These are phyloP conservation scores for Paecilomyces fulvus DNA, from an alignment of 2,329 filamentous ascomycete species.

Conservation along the genomic window DNA sequence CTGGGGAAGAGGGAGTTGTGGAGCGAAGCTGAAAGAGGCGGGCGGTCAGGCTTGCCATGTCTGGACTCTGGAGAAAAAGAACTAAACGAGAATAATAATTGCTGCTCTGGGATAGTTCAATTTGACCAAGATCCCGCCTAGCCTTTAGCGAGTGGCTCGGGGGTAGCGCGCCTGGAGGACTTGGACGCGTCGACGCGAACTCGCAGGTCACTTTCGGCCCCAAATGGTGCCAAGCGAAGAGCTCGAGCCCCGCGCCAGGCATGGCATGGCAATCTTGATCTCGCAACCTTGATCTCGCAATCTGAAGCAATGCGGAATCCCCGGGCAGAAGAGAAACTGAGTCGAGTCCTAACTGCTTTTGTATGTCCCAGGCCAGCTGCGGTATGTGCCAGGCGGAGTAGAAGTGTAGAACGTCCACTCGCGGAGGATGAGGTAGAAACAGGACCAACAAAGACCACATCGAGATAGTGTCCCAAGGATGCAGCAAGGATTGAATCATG, in stretches of 20 bases:
- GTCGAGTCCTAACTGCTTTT: background rate
- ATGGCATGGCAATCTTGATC: background rate
- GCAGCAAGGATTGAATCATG: background rate
- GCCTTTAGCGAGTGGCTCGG: too few species aligned
- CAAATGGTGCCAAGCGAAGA: background rate
- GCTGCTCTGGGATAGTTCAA: too few species aligned
- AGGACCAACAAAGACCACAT: background rate
- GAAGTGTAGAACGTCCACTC: background rate
- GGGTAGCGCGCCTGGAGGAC: too few species aligned
- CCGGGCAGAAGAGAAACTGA: background rate
- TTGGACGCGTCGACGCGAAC: background rate
- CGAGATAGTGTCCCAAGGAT: background rate
- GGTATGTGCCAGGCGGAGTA: background rate
- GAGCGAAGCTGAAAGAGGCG: background rate
- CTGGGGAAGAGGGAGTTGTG: background rate
- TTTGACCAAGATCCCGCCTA: too few species aligned
- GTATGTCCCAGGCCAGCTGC: background rate
- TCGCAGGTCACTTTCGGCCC: background rate
- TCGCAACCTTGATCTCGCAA: background rate
- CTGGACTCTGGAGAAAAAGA: too few species aligned
- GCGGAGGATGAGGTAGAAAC: background rate
- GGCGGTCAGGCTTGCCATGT: background rate
- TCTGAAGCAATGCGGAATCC: background rate
- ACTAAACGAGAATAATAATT: too few species aligned
- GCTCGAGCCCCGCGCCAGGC: background rate